A percentile compares a stretch with the other conserved stretches of the same genome.
Conservation (phyloP, 352 stramenopile species). For the Albugo laibachii region DNA sequence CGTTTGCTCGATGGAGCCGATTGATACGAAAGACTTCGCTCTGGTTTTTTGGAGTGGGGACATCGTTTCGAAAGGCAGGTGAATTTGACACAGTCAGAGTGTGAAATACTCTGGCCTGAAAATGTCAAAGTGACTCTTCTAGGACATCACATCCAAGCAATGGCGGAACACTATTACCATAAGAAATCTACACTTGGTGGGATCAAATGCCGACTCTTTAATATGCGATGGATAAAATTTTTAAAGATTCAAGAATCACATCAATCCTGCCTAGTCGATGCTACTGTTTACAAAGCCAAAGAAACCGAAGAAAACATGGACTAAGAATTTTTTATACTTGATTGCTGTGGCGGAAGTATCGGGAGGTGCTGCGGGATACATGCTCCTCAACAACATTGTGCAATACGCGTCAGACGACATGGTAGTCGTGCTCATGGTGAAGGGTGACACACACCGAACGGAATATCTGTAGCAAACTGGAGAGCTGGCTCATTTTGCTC, state of each 20-base stretch:
- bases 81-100: background rate
- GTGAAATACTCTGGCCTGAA: no score
- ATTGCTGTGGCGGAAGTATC: background rate
- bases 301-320: background rate
- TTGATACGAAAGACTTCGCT: conserved; percentile 1
- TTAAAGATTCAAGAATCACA: background rate
- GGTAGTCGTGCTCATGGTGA: conserved; percentile 2
- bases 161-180: no score
- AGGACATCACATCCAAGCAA: no score
- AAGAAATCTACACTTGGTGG: background rate
- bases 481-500: conserved; percentile 1
- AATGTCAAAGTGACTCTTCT: no score
- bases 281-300: background rate
- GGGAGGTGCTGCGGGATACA: background rate
- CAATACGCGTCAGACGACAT: conserved; percentile 6
- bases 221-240: background rate
- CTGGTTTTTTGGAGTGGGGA: background rate
- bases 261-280: background rate
- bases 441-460: background rate
- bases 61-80: background rate
- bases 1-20: conserved; percentile 1
- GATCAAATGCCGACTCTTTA: background rate
- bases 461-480: conserved; percentile 1
- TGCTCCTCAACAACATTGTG: conserved; percentile 8
- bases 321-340: background rate